Evolutionary conservation across 805 yeast species (phyloP).

Genomic region (Schwanniomyces vanrijiae): DNA sequence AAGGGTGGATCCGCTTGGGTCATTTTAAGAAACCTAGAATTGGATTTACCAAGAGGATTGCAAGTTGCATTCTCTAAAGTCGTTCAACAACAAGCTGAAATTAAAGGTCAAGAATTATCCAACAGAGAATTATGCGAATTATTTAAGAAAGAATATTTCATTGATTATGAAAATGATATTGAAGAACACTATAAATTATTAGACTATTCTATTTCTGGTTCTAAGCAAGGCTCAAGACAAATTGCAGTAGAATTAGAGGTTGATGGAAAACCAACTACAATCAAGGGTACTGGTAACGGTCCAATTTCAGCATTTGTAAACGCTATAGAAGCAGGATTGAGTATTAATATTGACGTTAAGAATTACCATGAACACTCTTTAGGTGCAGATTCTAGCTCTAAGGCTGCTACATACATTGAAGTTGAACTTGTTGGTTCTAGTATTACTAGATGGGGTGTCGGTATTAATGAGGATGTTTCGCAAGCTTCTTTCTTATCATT

Average conservation of each 20-base stretch:
- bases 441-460: conserved; percentile 78
- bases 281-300: conserved; percentile 75
- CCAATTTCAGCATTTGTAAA: conserved; percentile 75
- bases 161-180: conserved; percentile 31
- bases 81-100: conserved; percentile 71
- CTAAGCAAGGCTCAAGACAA: conserved; percentile 35
- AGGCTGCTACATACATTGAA: conserved; percentile 75
- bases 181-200: conserved; percentile 35
- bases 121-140: conserved; percentile 62
- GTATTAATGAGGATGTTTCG: conserved; percentile 86
- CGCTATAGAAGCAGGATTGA: conserved; percentile 53
- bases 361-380: conserved; percentile 79
- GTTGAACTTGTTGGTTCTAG: conserved; percentile 28
- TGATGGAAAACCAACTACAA: conserved; percentile 35
- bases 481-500: conserved; percentile 77
- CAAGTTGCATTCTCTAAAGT: conserved; percentile 73
- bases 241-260: conserved; percentile 52
- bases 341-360: conserved; percentile 56
- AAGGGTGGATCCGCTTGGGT: conserved; percentile 93
- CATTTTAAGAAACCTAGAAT: conserved; percentile 68
- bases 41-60: conserved; percentile 78
- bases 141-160: conserved; percentile 60
- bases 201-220: conserved; percentile 48
- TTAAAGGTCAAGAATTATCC: conserved; percentile 68
- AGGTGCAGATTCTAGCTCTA: conserved; percentile 67